Conservation (phyloP, 345 rosid genomes). For the Euclidium syriacum region DNA sequence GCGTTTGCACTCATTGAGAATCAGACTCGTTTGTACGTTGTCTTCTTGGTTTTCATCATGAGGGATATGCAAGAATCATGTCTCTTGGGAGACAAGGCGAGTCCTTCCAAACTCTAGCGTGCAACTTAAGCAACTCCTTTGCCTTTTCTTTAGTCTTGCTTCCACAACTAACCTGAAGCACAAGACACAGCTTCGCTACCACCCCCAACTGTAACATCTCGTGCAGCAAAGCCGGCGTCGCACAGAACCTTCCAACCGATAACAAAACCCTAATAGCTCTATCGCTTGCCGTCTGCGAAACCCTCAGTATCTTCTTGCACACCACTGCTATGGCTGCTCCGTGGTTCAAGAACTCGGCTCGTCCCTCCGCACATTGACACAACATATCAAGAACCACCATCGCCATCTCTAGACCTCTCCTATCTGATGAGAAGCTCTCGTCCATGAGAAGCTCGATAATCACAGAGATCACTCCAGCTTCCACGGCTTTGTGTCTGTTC, state of each 20-base stretch:
- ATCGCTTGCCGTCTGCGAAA: constrained; percentile 55
- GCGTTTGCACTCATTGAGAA: constrained; percentile 25
- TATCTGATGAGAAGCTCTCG: constrained; percentile 36
- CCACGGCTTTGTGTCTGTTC: constrained; percentile 61
- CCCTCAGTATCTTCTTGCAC: constrained; percentile 68
- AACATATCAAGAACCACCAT: constrained; percentile 47
- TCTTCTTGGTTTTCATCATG: constrained; percentile 18
- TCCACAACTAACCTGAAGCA: constrained; percentile 51
- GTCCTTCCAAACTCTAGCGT: constrained; percentile 60
- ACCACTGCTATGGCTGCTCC: constrained; percentile 69
- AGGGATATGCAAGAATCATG: constrained; percentile 39
- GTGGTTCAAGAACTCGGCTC: constrained; percentile 60
- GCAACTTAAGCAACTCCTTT: constrained; percentile 54
- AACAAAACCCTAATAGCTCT: constrained; percentile 60
- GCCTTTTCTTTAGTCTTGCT: constrained; percentile 53
- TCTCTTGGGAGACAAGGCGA: constrained; percentile 49
- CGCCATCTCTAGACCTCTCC: constrained; percentile 43
- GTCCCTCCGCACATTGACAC: constrained; percentile 73
- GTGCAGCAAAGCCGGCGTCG: constrained; percentile 38
- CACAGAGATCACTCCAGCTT: constrained; percentile 47
- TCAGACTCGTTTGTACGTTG: not conserved
- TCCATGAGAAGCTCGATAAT: constrained; percentile 70
- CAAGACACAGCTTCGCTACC: constrained; percentile 60
- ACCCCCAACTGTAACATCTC: constrained; percentile 79
- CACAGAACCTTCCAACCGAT: constrained; percentile 55